phyloP scores from a whole-genome alignment of 1,284 basidiomycete species.

The Boletus semigastroideus region DNA sequence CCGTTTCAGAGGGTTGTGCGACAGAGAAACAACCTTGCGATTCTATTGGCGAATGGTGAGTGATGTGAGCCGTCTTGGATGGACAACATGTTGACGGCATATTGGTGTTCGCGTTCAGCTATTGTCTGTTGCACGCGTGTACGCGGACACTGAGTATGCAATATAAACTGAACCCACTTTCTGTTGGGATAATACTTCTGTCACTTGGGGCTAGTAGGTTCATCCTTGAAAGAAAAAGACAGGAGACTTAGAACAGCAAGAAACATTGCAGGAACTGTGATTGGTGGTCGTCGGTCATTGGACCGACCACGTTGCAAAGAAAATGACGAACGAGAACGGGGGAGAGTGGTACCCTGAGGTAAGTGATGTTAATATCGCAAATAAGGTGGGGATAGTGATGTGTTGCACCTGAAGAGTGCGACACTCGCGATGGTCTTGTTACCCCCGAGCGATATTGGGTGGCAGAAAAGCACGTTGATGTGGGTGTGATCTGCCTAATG shows the following conservation, averaged over 20 bases:
- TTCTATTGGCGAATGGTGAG: constrained; percentile 70
- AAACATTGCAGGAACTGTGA: constrained; percentile 64
- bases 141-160: constrained; percentile 61
- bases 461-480: constrained; percentile 58
- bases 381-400: not conserved
- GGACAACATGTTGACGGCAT: constrained; percentile 1
- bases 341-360: constrained; percentile 71
- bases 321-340: constrained; percentile 57
- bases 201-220: constrained; percentile 67
- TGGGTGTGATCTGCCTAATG: constrained; percentile 62
- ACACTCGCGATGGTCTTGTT: constrained; percentile 53
- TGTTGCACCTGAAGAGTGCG: constrained; percentile 65
- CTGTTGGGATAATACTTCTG: constrained; percentile 75
- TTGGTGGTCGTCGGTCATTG: constrained; percentile 81
- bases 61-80: constrained; percentile 1
- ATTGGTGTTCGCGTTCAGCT: constrained; percentile 73
- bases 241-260: constrained; percentile 39
- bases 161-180: constrained; percentile 70
- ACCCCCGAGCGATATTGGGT: constrained; percentile 72
- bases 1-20: constrained; percentile 59
- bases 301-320: constrained; percentile 62
- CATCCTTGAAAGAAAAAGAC: not conserved
- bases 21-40: constrained; percentile 64
- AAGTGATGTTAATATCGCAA: constrained; percentile 13
- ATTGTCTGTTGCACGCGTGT: constrained; percentile 70